Conservation (phyloP, 805 yeast species). For the Candida easanensis region DNA sequence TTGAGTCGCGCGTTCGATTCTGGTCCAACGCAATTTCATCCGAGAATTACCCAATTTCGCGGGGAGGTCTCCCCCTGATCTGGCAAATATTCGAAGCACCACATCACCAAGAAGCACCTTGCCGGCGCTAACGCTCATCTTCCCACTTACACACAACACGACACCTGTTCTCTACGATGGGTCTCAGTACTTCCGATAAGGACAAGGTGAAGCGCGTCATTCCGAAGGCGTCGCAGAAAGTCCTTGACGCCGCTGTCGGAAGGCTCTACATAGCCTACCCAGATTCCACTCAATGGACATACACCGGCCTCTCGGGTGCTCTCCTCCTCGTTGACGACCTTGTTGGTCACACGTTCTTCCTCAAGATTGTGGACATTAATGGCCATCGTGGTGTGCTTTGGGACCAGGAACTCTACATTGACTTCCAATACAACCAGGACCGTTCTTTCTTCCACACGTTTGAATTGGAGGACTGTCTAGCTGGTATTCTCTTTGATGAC, state of each 20-base stretch:
- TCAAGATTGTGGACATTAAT: conserved; percentile 81
- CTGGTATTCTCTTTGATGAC: conserved; percentile 88
- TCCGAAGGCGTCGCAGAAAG: conserved; percentile 84
- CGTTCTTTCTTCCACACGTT: conserved; percentile 92
- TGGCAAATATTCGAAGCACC: not conserved
- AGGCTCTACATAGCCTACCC: conserved; percentile 89
- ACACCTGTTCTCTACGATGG: conserved; percentile 14
- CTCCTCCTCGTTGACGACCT: conserved; percentile 83
- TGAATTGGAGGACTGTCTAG: conserved; percentile 86
- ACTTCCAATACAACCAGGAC: conserved; percentile 89
- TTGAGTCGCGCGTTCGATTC: not conserved
- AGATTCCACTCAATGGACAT: conserved; percentile 74
- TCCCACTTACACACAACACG: no score
- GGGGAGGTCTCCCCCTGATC: not conserved
- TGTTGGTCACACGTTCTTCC: conserved; percentile 90
- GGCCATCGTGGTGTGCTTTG: conserved; percentile 87
- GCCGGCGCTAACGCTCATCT: no score
- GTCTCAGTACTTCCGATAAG: conserved; percentile 59
- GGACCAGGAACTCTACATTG: conserved; percentile 94
- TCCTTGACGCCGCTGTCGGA: conserved; percentile 88
- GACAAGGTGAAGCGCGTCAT: conserved; percentile 86
- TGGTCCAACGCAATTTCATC: not conserved
- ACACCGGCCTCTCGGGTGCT: conserved; percentile 89
- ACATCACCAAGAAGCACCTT: not conserved
- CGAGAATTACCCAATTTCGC: not conserved